Conservation (phyloP, 2,329 filamentous ascomycete genomes). For the Aspergillus quadricinctus region DNA sequence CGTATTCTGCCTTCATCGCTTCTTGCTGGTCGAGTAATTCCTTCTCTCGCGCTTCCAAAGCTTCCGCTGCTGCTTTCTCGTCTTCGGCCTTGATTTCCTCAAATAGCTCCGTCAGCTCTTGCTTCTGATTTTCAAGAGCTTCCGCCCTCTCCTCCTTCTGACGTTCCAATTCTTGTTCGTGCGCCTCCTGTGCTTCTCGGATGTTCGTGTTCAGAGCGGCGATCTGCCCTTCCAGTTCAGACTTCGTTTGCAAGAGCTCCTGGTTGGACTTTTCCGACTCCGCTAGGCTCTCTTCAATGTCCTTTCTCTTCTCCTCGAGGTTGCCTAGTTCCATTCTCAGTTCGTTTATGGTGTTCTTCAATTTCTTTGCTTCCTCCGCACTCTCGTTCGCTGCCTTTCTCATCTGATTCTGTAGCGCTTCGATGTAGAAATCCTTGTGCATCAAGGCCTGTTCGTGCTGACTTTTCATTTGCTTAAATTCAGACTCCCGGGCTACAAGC, state of each 20-base stretch:
- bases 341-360: slow-evolving; percentile 43
- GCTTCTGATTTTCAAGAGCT: slow-evolving; percentile 41
- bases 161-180: slow-evolving; percentile 35
- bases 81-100: slow-evolving; percentile 45
- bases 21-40: slow-evolving; percentile 41
- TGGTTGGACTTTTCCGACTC: slow-evolving; percentile 43
- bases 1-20: slow-evolving; percentile 31
- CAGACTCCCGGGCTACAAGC: slow-evolving; percentile 46
- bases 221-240: slow-evolving; percentile 41
- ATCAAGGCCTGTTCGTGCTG: slow-evolving; percentile 50
- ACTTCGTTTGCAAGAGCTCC: slow-evolving; percentile 42
- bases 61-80: slow-evolving; percentile 35
- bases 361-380: slow-evolving; percentile 43
- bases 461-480: slow-evolving; percentile 45
- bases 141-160: slow-evolving; percentile 30
- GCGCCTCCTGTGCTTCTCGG: slow-evolving; percentile 42
- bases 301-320: slow-evolving; percentile 50
- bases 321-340: slow-evolving; percentile 48
- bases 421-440: slow-evolving; percentile 52
- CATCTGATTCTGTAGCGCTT: slow-evolving; percentile 48
- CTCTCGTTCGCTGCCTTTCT: slow-evolving; percentile 47
- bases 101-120: slow-evolving; percentile 43
- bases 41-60: slow-evolving; percentile 36
- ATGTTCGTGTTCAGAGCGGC: slow-evolving; percentile 34
- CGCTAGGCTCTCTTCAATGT: slow-evolving; percentile 45